phyloP scores from a whole-genome alignment of 768 basidiomycete species.

The Hygrophorus pudorinus region DNA sequence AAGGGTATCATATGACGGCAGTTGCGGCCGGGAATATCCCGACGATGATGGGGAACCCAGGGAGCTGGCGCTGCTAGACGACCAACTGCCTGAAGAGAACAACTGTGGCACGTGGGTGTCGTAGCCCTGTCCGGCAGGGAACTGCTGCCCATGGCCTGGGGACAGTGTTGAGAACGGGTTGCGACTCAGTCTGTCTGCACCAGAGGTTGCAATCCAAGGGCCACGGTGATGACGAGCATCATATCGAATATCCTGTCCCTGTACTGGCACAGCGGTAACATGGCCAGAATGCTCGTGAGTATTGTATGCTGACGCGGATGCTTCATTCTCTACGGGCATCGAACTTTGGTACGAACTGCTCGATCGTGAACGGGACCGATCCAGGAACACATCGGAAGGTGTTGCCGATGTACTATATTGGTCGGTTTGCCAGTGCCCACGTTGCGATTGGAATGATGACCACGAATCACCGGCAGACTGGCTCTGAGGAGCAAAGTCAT shows the following conservation, averaged over 20 bases:
- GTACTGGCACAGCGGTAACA: neutral
- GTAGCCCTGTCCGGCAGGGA: slow-evolving; percentile 26
- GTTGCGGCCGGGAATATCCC: slow-evolving; percentile 17
- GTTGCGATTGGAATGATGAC: slow-evolving; percentile 26
- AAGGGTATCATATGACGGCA: slow-evolving; percentile 22
- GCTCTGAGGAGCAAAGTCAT: neutral
- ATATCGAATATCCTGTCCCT: slow-evolving; percentile 14
- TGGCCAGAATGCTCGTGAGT: no score
- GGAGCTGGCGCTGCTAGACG: slow-evolving; percentile 20
- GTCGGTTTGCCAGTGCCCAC: slow-evolving; percentile 30
- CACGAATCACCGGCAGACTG: slow-evolving; percentile 18
- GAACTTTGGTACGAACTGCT: slow-evolving; percentile 28
- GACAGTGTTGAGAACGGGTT: slow-evolving; percentile 18
- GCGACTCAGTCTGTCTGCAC: slow-evolving; percentile 24
- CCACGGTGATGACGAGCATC: slow-evolving; percentile 26
- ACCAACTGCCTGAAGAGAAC: slow-evolving; percentile 32
- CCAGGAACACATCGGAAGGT: slow-evolving; percentile 16
- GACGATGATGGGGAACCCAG: slow-evolving; percentile 24
- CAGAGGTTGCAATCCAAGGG: slow-evolving; percentile 24
- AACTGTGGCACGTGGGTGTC: slow-evolving; percentile 22
- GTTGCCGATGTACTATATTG: slow-evolving; percentile 18
- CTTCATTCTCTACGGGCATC: slow-evolving; percentile 14
- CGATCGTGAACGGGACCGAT: slow-evolving; percentile 28
- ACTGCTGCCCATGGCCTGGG: slow-evolving; percentile 18
- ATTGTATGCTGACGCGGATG: neutral